Base-by-base conservation (phyloP, 1,284 basidiomycete species). In the Somion occarium region DNA sequence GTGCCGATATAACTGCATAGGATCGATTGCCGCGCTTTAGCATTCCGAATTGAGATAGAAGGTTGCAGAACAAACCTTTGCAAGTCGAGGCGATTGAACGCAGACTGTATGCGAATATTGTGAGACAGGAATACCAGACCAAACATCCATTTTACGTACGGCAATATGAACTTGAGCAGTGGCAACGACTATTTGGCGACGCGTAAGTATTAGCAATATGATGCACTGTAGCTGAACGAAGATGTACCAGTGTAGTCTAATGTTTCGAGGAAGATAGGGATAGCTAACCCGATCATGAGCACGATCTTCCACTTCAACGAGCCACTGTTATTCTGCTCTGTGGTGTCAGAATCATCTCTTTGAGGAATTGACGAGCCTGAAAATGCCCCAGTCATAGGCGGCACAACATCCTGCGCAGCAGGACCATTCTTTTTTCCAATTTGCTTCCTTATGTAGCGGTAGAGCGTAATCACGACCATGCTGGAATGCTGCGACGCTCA, bases 151-250 rank as follows among this genome's bases (percentile, higher is more conserved):
- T 13, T 38, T 4, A 57, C 59, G 5, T 58, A 77, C 76, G 12
- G 76, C 77, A 51, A 79, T 79, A 26, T 71, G 69, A 20, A 73
- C 63, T 53, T 79, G 78, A 1, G 76, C 75, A n/a, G 76, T 78
- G 3, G 78, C 78, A 22, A 79, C 77, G 2, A 79, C 76, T 78
- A 37, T 15, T 48, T 27, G 23, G 18, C 20, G 13, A 34, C 44
- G 37, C 24, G 38, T 23, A 38, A 41, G n/a, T 9, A 26, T 27
- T 1, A 19, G 23, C 18, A n/a, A n/a, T 5, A 20, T 3, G 18
- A 13, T 23, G 9, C 20, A 2, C 24, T 18, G n/a, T n/a, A 1
- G 37, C 20, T n/a, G 5, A 1, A 42, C 63, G n/a, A n/a, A n/a
- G n/a, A n/a, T n/a, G 41, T 44, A 69, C 74, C 68, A n/a, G 73